A percentile compares a stretch with the other conserved stretches of the same genome.
These are phyloP conservation scores for Colletotrichum cuscutae DNA, from an alignment of 2,329 filamentous ascomycete genomes.

Conservation along the genomic window DNA sequence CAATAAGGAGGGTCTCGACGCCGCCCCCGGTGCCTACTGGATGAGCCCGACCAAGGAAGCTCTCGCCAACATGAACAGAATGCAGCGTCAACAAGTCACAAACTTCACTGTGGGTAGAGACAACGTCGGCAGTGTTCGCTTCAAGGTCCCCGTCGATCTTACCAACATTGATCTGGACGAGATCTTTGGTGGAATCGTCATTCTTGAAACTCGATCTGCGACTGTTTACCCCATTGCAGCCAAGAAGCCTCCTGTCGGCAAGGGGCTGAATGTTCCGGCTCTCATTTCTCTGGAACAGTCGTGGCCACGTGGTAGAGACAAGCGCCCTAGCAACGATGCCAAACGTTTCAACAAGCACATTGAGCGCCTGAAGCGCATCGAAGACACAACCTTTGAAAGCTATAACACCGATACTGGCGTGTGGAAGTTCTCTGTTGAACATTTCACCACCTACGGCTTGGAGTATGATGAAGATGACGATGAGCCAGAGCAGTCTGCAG, in stretches of 20 bases:
- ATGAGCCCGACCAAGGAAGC: slow-evolving; percentile 81
- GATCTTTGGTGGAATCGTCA: slow-evolving; percentile 81
- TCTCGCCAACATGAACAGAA: slow-evolving; percentile 81
- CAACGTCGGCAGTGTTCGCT: slow-evolving; percentile 83
- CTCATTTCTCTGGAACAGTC: slow-evolving; percentile 91
- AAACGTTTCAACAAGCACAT: slow-evolving; percentile 84
- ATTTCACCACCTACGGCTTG: slow-evolving; percentile 95
- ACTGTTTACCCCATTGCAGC: slow-evolving; percentile 85
- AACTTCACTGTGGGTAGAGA: slow-evolving; percentile 86
- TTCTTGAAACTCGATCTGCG: slow-evolving; percentile 79
- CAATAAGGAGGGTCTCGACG: slow-evolving; percentile 46
- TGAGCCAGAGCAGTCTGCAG: slow-evolving; percentile 52
- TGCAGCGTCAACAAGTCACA: slow-evolving; percentile 78
- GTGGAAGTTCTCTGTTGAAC: slow-evolving; percentile 94
- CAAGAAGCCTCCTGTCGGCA: slow-evolving; percentile 85
- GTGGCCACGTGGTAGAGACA: slow-evolving; percentile 80
- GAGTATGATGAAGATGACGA: slow-evolving; percentile 81
- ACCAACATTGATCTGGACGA: slow-evolving; percentile 81
- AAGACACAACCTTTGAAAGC: slow-evolving; percentile 82
- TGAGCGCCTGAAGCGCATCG: slow-evolving; percentile 80
- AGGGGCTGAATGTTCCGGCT: slow-evolving; percentile 91
- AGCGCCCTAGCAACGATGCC: slow-evolving; percentile 62
- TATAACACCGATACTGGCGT: slow-evolving; percentile 84
- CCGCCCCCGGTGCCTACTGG: slow-evolving; percentile 83
- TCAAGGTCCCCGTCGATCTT: slow-evolving; percentile 85